Evolutionary conservation across 441 rosid species (phyloP), one percentile per base, ranked within the genome.

Genomic region (Biscutella laevigata): DNA sequence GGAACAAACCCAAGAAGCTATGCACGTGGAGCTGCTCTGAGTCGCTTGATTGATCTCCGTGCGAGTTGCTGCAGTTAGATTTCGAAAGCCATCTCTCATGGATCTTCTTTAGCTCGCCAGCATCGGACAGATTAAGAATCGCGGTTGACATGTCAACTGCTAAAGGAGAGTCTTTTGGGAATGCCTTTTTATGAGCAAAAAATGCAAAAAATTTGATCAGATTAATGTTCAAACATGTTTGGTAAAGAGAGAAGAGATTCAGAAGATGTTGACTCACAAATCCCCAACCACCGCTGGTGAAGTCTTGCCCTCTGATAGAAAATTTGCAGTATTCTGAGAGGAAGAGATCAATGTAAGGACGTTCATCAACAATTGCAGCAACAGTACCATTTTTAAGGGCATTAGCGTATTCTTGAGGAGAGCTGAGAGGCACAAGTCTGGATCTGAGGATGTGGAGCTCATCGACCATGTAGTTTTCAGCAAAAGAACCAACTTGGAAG

Each of bases 81-180:
- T 64, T 81, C 2, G 62, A 48, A 1, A 88, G 83, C 99, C 96
- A 88, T 65, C 48, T 73, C 66, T 84, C 82, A n/a, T 81, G 86
- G 38, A 92, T 81, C 70, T 66, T 77, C 53, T 86, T 86, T 66
- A 92, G 96, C 15, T 88, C 78, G 0, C 96, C 96, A 14, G 77
- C 84, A 74, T 92, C 99, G 0, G 96, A 92, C 21, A 92, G 68
- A 11, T 69, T 52, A 42, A 92, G 80, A 59, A 92, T 79, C 1
- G 96, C 94, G 1, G 95, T 92, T 22, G 99, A 92, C 81, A 88
- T 72, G 73, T 92, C 96, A 5, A 86, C 40, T 7, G 95, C 82
- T 68, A 91, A 61, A 14, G 94, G 96, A 36, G 96, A 91, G 71
- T 82, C 95, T 74, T 82, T 75, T 2, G 82, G 91, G 69, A 91